These are phyloP conservation scores for Albizia julibrissin DNA, from an alignment of 306 rosid genomes.

Conservation along the genomic window DNA sequence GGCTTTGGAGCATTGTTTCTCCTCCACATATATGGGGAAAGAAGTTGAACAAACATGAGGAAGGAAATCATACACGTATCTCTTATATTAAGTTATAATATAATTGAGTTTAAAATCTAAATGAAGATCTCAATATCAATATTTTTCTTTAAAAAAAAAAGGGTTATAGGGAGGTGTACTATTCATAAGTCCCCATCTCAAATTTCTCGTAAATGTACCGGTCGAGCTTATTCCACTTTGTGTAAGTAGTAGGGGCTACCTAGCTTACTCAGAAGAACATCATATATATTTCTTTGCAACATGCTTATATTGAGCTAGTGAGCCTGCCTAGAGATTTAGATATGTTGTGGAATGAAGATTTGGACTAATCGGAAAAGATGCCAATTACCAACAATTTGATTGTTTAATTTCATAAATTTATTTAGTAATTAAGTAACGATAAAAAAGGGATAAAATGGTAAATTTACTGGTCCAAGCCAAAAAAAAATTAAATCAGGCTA, in stretches of 20 bases:
- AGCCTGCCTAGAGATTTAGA: not conserved
- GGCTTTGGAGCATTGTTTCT: conserved; percentile 33
- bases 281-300: too few relatives aligned
- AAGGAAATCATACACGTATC: not conserved
- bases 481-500: too few relatives aligned
- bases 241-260: too few relatives aligned
- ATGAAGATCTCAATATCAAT: not conserved
- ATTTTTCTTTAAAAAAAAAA: not conserved
- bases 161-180: not conserved
- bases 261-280: too few relatives aligned
- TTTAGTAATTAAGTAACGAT: too few relatives aligned
- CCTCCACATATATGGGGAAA: conserved; percentile 13
- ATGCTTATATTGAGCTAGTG: too few relatives aligned
- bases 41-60: not conserved
- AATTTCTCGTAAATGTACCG: not conserved
- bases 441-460: too few relatives aligned
- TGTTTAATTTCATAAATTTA: too few relatives aligned
- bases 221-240: not conserved
- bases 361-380: not conserved
- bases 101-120: not conserved
- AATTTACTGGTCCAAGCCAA: too few relatives aligned
- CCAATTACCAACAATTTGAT: not conserved
- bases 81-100: not conserved
- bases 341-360: not conserved
- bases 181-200: not conserved